Conservation (phyloP, 768 basidiomycete species). For the Amanita brunnescens region DNA sequence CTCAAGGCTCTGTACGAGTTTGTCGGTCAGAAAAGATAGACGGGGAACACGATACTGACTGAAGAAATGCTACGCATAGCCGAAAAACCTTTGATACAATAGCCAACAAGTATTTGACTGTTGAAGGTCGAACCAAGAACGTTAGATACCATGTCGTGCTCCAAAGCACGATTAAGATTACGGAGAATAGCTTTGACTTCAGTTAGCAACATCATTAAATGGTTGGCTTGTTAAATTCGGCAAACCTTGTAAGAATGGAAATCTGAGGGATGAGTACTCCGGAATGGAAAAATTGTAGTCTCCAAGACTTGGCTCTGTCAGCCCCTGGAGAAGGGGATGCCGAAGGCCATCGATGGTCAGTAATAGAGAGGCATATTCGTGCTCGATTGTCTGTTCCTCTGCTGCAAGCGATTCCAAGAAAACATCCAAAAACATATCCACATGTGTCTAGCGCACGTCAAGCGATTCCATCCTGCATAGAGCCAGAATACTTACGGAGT, state of each 20-base stretch:
- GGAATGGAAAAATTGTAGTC: conserved; percentile 22
- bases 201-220: not conserved
- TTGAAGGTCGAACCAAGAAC: conserved; percentile 14
- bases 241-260: conserved; percentile 22
- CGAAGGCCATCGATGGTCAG: conserved; percentile 47
- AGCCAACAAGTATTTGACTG: conserved; percentile 31
- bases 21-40: not conserved
- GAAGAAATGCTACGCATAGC: conserved; percentile 40
- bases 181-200: conserved; percentile 32
- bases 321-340: conserved; percentile 39
- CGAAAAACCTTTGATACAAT: conserved; percentile 38
- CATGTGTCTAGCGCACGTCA: conserved; percentile 31
- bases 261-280: conserved; percentile 25
- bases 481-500: conserved; percentile 33
- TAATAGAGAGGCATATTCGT: conserved; percentile 48
- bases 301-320: conserved; percentile 16
- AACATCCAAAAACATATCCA: conserved; percentile 36
- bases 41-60: conserved; percentile 22
- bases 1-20: not conserved
- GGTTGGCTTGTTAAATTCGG: not conserved
- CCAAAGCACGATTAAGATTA: conserved; percentile 32
- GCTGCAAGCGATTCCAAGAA: conserved; percentile 47
- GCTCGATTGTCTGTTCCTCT: conserved; percentile 40
- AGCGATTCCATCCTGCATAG: not conserved
- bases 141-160: not conserved